Conservation (phyloP, 1,284 basidiomycete genomes). For the Heterobasidion parviporum region DNA sequence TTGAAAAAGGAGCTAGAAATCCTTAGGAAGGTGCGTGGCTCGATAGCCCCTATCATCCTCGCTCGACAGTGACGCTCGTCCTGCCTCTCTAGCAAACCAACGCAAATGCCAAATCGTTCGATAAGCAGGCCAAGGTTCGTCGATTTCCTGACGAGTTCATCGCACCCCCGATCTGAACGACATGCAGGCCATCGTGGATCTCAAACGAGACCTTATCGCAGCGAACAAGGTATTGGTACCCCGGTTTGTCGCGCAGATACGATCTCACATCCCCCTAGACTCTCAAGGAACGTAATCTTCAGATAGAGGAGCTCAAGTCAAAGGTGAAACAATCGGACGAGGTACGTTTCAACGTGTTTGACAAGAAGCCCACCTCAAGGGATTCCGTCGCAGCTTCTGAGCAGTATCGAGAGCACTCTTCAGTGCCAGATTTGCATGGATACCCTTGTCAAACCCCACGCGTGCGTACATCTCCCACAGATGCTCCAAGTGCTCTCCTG, state of each 20-base stretch:
- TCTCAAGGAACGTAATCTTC: conserved; percentile 38
- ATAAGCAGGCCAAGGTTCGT: conserved; percentile 50
- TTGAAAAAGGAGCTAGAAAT: conserved; percentile 33
- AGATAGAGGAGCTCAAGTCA: conserved; percentile 36
- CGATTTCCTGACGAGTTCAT: not conserved
- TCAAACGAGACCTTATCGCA: conserved; percentile 30
- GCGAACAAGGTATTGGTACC: conserved; percentile 22
- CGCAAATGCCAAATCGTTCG: conserved; percentile 41
- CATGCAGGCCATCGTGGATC: conserved; percentile 39
- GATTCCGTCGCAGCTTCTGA: conserved; percentile 32
- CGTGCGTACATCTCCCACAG: conserved; percentile 34
- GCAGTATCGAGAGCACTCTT: conserved; percentile 45
- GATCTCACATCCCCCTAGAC: conserved; percentile 26
- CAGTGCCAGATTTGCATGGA: conserved; percentile 76
- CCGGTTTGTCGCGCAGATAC: not conserved
- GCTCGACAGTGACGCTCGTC: conserved; percentile 11
- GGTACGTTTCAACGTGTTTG: conserved; percentile 21
- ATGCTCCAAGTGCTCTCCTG: not conserved
- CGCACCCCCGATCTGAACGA: not conserved
- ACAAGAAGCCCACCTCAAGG: not conserved
- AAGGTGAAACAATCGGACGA: conserved; percentile 48
- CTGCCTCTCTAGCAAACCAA: conserved; percentile 30
- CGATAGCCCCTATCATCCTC: not conserved
- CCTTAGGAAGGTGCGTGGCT: conserved; percentile 41
- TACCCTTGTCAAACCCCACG: conserved; percentile 49